These are phyloP conservation scores for Torulaspora quercuum DNA, from an alignment of 805 yeast species.

Conservation along the genomic window DNA sequence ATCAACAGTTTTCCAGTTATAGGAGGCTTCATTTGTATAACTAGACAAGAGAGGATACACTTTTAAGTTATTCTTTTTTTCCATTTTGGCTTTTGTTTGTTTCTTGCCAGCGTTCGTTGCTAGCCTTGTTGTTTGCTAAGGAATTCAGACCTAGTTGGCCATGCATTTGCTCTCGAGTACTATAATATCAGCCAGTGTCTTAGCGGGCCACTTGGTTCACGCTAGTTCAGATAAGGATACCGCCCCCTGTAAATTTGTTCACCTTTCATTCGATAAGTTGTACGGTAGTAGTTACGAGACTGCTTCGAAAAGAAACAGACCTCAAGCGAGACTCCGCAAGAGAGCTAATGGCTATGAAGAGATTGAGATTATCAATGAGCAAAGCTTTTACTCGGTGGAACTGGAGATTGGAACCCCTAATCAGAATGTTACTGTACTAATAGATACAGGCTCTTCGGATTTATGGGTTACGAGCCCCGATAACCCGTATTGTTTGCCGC, in stretches of 20 bases:
- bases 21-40: too few relatives aligned
- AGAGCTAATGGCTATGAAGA: slow-evolving; percentile 16
- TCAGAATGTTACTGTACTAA: slow-evolving; percentile 47
- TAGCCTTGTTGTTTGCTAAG: too few relatives aligned
- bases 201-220: slow-evolving; percentile 3
- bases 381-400: slow-evolving; percentile 44
- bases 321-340: slow-evolving; percentile 13
- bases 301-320: slow-evolving; percentile 11
- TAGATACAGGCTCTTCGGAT: slow-evolving; percentile 71
- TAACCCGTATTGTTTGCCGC: slow-evolving; percentile 45
- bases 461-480: slow-evolving; percentile 49
- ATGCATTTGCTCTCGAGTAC: slow-evolving; percentile 8
- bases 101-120: too few relatives aligned
- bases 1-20: too few relatives aligned
- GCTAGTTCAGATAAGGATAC: slow-evolving; percentile 1
- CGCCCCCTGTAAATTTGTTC: slow-evolving; percentile 6
- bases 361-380: slow-evolving; percentile 36
- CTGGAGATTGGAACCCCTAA: slow-evolving; percentile 50
- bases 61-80: too few relatives aligned
- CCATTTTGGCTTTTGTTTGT: too few relatives aligned
- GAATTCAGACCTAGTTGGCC: too few relatives aligned
- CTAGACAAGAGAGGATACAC: too few relatives aligned
- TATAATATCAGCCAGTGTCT: slow-evolving; percentile 5
- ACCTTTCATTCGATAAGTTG: slow-evolving; percentile 25
- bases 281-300: slow-evolving; percentile 24